Evolutionary conservation across 306 rosid genomes (phyloP).

Genomic region (Malus fusca): DNA sequence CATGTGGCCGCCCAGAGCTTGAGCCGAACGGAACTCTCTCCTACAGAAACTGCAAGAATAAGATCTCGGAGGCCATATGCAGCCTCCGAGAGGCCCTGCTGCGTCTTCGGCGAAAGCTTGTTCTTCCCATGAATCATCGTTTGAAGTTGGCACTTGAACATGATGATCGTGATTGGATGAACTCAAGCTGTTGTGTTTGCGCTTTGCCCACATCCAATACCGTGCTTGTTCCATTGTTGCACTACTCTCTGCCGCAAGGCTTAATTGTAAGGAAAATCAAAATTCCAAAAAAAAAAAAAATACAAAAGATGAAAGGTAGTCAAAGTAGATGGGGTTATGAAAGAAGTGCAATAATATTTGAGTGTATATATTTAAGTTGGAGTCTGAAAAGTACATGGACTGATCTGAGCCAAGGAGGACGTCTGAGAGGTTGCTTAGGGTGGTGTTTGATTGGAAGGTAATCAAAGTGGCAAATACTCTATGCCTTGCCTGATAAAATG

Average conservation of each 20-base stretch:
- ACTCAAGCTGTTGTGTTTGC: conserved; percentile 36
- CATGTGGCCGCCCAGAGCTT: conserved; percentile 95
- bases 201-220: conserved; percentile 58
- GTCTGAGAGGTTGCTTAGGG: conserved; percentile 21
- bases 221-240: conserved; percentile 62
- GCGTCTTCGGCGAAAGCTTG: conserved; percentile 89
- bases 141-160: conserved; percentile 19
- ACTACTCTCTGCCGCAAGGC: neutral
- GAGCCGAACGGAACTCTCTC: conserved; percentile 91
- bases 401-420: conserved; percentile 9
- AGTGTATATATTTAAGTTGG: neutral
- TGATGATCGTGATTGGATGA: conserved; percentile 2
- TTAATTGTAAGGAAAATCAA: neutral
- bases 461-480: conserved; percentile 61
- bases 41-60: conserved; percentile 86
- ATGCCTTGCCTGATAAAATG: conserved; percentile 17
- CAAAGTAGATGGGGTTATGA: neutral
- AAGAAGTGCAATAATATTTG: neutral
- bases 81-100: conserved; percentile 67
- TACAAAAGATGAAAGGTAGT: neutral
- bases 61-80: conserved; percentile 93
- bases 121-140: conserved; percentile 81
- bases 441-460: conserved; percentile 32
- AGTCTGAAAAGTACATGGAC: conserved; percentile 19
- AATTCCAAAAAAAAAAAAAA: neutral